Evolutionary conservation across 1,139 yeast genomes (phyloP), one percentile per base, ranked within the genome.

Genomic region (Citeromyces siamensis): DNA sequence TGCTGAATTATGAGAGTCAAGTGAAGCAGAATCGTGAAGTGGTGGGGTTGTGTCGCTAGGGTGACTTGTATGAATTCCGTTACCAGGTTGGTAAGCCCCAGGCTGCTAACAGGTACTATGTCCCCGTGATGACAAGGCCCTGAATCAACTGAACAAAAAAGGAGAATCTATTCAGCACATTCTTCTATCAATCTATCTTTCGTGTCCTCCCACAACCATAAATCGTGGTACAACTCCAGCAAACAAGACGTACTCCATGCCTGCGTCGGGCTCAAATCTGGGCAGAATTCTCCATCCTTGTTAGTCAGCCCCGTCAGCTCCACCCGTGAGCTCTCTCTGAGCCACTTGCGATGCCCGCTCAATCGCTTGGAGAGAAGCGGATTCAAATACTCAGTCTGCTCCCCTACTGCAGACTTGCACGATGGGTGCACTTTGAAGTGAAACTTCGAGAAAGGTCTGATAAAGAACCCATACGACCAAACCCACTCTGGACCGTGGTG

Each of bases 401-500:
- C 50, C 6, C 59, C 59, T 13, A 56, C 51, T 2, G 50, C 45
- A 3, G 41, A 35, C 6, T 39, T 33, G 37, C 58, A 51, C 3
- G 36, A 40, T n/a, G 49, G 50, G 39, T 45, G 48, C 10, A 40
- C 60, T 20, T 55, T 46, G 39, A 64, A 58, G 45, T 75, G 75
- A 55, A 81, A 75, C 37, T 60, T 55, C 35, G 68, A 59, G 52
- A 66, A 76, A 0, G 97, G 95, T 43, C 96, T 69, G 46, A 90
- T 59, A 53, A 84, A 88, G 58, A 75, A 86, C 2, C 98, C 98
- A 29, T 69, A 67, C 42, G 78, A 74, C 96, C 97, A 90, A 17
- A 83, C 79, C 98, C 98, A 90, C 55, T 90, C 98, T 2, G 98
- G 98, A 2, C 98, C 98, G 59, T 90, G 97, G 56, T 90, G 98